Base-by-base conservation (phyloP, 805 yeast genomes). In the Diddensiella caesifluorescens region DNA sequence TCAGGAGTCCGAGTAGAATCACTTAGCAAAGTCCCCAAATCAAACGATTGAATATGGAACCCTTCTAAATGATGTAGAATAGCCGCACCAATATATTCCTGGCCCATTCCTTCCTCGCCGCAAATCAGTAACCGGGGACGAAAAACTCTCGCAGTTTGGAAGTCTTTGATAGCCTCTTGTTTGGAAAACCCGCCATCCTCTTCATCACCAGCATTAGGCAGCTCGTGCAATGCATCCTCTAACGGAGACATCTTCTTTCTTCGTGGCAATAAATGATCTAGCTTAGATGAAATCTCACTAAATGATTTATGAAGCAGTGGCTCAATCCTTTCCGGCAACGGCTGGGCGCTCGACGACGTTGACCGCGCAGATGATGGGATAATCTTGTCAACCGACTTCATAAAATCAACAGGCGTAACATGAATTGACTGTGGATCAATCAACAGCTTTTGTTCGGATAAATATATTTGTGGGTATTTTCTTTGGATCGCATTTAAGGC, bases 291-390 rank as follows among this genome's bases (percentile, higher is more conserved):
- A 23, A 84, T 65, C 16, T 61, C 62, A 1, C 63, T 58, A 33
- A 82, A 68, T 37, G 77, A 74, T 0, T 58, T 54, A n/a, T 68
- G 63, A 20, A 92, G 63, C 31, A 92, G 61, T 1, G 95, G 83
- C 36, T 68, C 68, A 20, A 92, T 62, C 20, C 77, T 74, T 4
- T 75, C 77, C 0, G 98, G 96, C 32, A 92, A 61, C 2, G 96
- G 95, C 6, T 83, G 73, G 0, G 92, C 79, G 1, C 76, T 72
- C 5, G 77, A 70, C 0, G 89, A 77, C 0, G 90, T 73, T 0
- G 95, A 82, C 46, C 98, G 72, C 1, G 95, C 86, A 38, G 95
- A 83, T 0, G 96, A 87, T 0, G 99, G 98, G 20, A 89, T 78
- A 43, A 90, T 84, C 56, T 84, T 85, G 22, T 83, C 88, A 38